A percentile compares a stretch with the other conserved stretches of the same genome.
Conservation (phyloP, 1,284 basidiomycete species). For the Butyriboletus regius region DNA sequence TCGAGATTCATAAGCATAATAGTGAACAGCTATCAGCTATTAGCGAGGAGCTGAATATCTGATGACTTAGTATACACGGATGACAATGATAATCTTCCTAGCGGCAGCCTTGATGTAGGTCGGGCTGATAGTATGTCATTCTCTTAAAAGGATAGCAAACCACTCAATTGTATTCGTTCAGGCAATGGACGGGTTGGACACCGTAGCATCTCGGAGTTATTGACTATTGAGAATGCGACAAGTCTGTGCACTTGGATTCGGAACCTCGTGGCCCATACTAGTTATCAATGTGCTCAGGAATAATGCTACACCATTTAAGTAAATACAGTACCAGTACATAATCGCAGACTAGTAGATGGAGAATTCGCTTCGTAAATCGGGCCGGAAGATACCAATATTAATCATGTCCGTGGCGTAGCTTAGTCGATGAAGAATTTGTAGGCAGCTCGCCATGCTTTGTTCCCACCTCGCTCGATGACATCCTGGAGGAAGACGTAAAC, state of each 20-base stretch:
- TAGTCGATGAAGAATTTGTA: slow-evolving; percentile 32
- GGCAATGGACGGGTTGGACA: no score
- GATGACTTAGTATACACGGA: no score
- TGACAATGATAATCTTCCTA: no score
- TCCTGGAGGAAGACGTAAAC: slow-evolving; percentile 41
- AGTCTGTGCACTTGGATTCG: neutral
- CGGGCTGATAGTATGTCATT: no score
- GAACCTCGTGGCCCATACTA: neutral
- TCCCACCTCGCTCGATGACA: slow-evolving; percentile 71
- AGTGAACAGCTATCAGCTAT: no score
- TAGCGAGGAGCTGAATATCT: no score
- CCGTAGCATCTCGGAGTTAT: no score
- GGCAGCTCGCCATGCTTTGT: slow-evolving; percentile 57
- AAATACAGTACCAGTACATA: neutral
- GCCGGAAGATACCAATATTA: neutral
- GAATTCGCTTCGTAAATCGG: neutral
- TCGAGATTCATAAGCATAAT: no score
- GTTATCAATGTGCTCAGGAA: neutral
- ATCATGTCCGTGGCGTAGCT: neutral
- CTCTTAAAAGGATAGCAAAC: no score
- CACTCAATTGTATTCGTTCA: no score
- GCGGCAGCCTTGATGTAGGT: no score
- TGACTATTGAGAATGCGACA: neutral
- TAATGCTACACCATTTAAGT: slow-evolving; percentile 2
- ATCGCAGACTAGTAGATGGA: neutral